Base-by-base conservation (phyloP, 208 protist genomes). In the Leishmania mexicana region DNA sequence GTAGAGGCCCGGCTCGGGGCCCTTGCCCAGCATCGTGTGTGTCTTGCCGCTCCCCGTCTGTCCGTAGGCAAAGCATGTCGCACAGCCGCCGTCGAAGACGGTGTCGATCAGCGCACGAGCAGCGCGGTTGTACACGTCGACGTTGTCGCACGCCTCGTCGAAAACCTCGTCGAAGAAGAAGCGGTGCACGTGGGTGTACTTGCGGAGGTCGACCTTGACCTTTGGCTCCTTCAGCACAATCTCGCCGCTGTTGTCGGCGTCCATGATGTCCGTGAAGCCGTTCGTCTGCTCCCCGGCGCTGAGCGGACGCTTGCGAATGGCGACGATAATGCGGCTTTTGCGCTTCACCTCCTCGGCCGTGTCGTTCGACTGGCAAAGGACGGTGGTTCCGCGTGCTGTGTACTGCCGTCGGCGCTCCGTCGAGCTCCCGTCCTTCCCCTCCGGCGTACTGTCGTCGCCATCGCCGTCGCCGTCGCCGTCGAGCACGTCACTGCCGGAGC, bases 151-250 rank as follows among this genome's bases (percentile, higher is more conserved):
- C 42, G 78, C 80, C 78, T 99, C 96, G 76, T 98, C 93, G 60
- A 99, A 98, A 31, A 98, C 98, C 78, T 98, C 91, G 83, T 99
- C 99, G 84, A 99, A 99, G 75, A 90, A 88, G 83, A 99, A 99
- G 58, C 93, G 94, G 79, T 99, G 99, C 72, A 96, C 92, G 80
- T 99, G 96, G 54, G 96, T 99, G 87, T 99, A 99, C 84, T 97
- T 97, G 62, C 92, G 95, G 60, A 99, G 80, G 86, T 99, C 98
- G 8, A 99, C 95, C 83, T 98, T 97, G 65, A 98, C 90, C 78
- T 97, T 98, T 38, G 94, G 91, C 80, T 98, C 96, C 64, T 88
- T 85, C 54, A 98, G 85, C 45, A 92, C 88, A 78, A 98, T 92
- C 57, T 89, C 89, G 72, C 85, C 84, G 6, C 45, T 73, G 78